A percentile compares a stretch with the other conserved stretches of the same genome.
Evolutionary conservation across 129 eudicot genomes (phyloP).

Genomic region (Escallonia rubra): DNA sequence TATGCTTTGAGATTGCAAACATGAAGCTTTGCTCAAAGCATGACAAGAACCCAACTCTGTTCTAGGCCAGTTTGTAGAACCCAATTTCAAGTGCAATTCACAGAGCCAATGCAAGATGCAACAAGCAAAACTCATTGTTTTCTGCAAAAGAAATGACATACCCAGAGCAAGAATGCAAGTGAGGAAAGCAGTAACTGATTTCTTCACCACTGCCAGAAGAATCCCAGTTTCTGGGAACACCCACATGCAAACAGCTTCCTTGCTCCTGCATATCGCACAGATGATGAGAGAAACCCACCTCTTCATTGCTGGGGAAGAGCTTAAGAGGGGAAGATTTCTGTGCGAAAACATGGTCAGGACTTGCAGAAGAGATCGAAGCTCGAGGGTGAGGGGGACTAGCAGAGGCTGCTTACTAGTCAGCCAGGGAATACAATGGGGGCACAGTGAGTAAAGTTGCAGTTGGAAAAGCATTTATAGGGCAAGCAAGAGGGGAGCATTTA

Average conservation of each 20-base stretch:
- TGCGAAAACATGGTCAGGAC: too few relatives aligned
- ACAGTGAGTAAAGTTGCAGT: background rate
- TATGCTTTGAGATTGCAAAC: too few relatives aligned
- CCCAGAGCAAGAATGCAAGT: slow-evolving; percentile 58
- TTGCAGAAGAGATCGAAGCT: too few relatives aligned
- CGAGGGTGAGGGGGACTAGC: too few relatives aligned
- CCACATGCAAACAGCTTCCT: slow-evolving; percentile 8
- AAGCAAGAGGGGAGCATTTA: slow-evolving; percentile 1
- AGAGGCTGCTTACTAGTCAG: background rate
- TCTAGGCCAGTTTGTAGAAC: too few relatives aligned
- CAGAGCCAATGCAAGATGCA: too few relatives aligned
- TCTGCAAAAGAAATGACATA: slow-evolving; percentile 10
- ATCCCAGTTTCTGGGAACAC: slow-evolving; percentile 3
- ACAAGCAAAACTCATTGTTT: too few relatives aligned
- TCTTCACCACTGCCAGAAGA: slow-evolving; percentile 23
- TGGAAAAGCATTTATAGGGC: slow-evolving; percentile 13
- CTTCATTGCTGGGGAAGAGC: background rate
- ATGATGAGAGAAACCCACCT: slow-evolving; percentile 2
- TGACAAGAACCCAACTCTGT: too few relatives aligned
- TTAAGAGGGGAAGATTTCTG: background rate
- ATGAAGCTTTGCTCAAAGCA: too few relatives aligned
- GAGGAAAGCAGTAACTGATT: slow-evolving; percentile 20
- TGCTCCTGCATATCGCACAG: background rate
- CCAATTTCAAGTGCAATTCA: too few relatives aligned
- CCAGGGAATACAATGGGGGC: background rate